Evolutionary conservation across 768 basidiomycete genomes (phyloP).

Genomic region (Boletus subcaerulescens): DNA sequence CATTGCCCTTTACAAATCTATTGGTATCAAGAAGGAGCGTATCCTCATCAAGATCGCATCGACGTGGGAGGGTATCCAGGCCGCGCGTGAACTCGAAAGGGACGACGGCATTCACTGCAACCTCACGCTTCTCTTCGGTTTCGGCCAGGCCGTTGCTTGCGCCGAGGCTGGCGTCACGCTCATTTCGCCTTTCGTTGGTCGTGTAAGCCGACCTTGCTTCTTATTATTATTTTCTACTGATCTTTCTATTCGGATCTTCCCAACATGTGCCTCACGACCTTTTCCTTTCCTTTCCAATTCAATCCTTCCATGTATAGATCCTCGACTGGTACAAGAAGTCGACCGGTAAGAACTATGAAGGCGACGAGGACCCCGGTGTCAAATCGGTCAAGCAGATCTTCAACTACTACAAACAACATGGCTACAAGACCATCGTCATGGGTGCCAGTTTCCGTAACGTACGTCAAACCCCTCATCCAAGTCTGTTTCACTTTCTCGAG

Average conservation of each 20-base stretch:
- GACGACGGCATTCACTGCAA: conserved; percentile 98
- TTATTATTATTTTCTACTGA: background rate
- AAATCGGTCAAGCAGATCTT: conserved; percentile 94
- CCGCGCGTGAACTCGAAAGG: conserved; percentile 90
- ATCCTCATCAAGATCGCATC: conserved; percentile 99
- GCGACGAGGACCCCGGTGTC: conserved; percentile 94
- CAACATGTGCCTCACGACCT: conserved; percentile 7
- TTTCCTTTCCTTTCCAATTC: background rate
- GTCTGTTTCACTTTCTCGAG: background rate
- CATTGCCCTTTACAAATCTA: conserved; percentile 91
- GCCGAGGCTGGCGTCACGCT: conserved; percentile 98
- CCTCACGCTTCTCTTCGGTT: conserved; percentile 97
- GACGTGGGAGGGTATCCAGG: conserved; percentile 99
- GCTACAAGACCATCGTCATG: conserved; percentile 99
- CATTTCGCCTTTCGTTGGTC: conserved; percentile 99
- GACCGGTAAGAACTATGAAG: conserved; percentile 83
- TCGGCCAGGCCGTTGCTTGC: conserved; percentile 97
- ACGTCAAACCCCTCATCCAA: conserved; percentile 27
- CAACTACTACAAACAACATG: conserved; percentile 99
- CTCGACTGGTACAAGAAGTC: conserved; percentile 99
- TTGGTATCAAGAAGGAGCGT: conserved; percentile 91
- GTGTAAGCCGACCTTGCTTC: conserved; percentile 51
- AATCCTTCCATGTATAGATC: conserved; percentile 51
- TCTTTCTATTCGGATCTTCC: conserved; percentile 9
- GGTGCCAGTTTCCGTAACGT: conserved; percentile 99